Base-by-base conservation (phyloP, 306 rosid species). In the Medicago lupulina region DNA sequence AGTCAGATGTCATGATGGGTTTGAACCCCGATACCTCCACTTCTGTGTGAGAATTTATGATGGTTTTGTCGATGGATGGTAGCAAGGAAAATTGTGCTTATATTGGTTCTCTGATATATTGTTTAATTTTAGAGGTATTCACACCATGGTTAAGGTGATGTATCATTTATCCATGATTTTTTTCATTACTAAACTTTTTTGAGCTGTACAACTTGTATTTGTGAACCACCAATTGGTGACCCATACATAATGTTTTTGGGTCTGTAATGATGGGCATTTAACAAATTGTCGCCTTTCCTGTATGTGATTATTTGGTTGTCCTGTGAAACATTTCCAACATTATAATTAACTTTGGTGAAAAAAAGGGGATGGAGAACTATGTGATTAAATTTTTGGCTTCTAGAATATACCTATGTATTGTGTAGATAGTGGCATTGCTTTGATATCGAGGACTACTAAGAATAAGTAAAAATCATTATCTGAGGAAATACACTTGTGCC, bases 241-340 rank as follows among this genome's bases (percentile, higher is more conserved):
- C 19, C 39, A 31, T 41, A 15, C 12, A 74, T 57, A 2, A 5
- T 34, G 12, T 44, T 0, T 18, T 71, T 53, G 59, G 50, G 46
- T 40, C 31, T 54, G 43, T 47, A 67, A 31, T 47, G 70, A 34
- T 2, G n/a, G 21, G 25, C 50, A 47, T 21, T 21, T 47, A 28
- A 36, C 57, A 18, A 49, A 14, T 34, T 65, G 18, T 55, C 3
- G 47, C 9, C 36, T 66, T 55, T 58, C 23, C 34, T 46, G 19
- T 23, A 34, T 78, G 38, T 57, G 34, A 34, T 80, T 57, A n/a
- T 67, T 57, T 67, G 46, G 43, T 73, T 46, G 46, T 4, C 17
- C 8, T n/a, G 12, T 19, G 74, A 79, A 71, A 44, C 19, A 8
- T 54, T 61, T 70, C 53, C 31, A n/a, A 63, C 46, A 38, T 61